Percentiles rank a stretch among this genome's conserved stretches.
phyloP scores from a whole-genome alignment of 768 basidiomycete species.

The Porphyrellus cyaneotinctus region DNA sequence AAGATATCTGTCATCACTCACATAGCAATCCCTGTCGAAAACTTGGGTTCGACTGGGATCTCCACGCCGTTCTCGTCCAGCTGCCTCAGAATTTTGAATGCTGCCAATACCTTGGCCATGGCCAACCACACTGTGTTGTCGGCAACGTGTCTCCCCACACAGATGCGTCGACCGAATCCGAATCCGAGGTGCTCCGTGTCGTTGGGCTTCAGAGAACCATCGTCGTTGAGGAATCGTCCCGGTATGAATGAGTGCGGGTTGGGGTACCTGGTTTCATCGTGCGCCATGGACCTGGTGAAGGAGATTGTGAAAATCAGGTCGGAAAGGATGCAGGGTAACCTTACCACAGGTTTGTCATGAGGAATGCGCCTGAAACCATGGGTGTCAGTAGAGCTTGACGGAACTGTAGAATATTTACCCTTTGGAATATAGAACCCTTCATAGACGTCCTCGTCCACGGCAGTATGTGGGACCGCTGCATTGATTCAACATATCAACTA shows the following conservation, averaged over 20 bases:
- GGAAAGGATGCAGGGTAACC: too few species aligned
- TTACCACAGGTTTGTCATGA: not conserved
- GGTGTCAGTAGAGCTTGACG: not conserved
- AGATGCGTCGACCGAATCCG: not conserved
- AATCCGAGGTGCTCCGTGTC: not conserved
- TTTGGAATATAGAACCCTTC: not conserved
- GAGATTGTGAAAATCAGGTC: not conserved
- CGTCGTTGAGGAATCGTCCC: not conserved
- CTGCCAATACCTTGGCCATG: not conserved
- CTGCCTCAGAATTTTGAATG: not conserved
- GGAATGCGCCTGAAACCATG: not conserved
- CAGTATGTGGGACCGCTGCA: not conserved
- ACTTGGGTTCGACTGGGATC: not conserved
- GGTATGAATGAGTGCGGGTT: not conserved
- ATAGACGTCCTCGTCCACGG: not conserved
- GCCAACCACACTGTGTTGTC: not conserved
- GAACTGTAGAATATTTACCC: not conserved
- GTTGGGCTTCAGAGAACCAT: not conserved
- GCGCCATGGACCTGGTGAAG: not conserved
- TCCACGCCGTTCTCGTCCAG: not conserved
- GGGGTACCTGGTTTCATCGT: not conserved
- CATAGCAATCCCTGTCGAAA: too few species aligned
- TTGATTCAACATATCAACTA: not conserved
- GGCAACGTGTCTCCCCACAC: not conserved
- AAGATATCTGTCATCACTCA: too few species aligned